Base-by-base conservation (phyloP, 75 land plant genomes). In the Azolla pinnata region DNA sequence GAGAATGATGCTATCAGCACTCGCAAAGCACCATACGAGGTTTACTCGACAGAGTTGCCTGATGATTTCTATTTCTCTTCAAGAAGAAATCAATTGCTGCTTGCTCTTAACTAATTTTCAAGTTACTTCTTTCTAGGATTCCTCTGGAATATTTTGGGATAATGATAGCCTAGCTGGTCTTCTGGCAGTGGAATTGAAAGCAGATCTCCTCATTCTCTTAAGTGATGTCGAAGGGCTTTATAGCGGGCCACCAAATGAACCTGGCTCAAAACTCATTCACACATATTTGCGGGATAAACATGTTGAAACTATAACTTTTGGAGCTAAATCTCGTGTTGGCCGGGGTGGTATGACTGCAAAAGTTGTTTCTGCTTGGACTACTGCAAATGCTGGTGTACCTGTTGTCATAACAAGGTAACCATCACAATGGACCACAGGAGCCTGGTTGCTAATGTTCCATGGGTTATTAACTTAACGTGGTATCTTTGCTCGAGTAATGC, bases 171-270 rank as follows among this genome's bases (percentile, higher is more conserved):
- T 95, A 54, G 91, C 97, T 60, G 91, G 83, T 31, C 58, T 95
- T 28, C 60, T 95, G 49, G 96, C 99, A 12, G 60, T 90, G 64
- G 99, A 95, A 67, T 60, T 95, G 17, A 73, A 82, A 60, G 99
- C 90, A 27, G 99, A 89, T 52, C 85, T 95, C 29, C 80, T 95
- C 50, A 75, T 95, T 33, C 65, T 95, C 61, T 59, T 95, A 44
- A 95, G 99, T 73, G 99, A 95, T 76, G 99, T 95, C 31, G 99
- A 95, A 17, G 99, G 99, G 10, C 86, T 95, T 3, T 90, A 86
- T 56, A 89, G 83, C 60, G 99, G 97, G 7, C 98, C 97, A 54
- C 99, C 99, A n/a, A 66, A 76, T 72, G 97, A 95, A 29, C 97
- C 96, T 58, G 57, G 75, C 0, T 90, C 99, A 32, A 81, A 81